Evolutionary conservation across 129 eudicot genomes (phyloP).

Genomic region (Gnaphalium uliginosum): DNA sequence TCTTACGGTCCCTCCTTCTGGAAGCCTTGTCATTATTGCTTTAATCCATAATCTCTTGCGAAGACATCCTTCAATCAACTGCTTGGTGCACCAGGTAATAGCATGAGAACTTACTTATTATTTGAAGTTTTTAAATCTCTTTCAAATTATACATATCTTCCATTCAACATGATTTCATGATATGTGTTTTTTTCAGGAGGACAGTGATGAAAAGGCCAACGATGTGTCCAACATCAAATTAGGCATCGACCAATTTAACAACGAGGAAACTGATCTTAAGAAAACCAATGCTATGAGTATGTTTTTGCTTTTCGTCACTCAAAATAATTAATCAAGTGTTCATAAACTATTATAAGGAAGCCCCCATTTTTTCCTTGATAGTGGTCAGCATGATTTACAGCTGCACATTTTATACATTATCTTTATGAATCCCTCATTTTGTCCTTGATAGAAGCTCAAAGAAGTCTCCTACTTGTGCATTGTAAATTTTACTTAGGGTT

Average conservation of each 20-base stretch:
- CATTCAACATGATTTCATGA: constrained; percentile 12
- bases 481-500: neutral
- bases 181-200: constrained; percentile 44
- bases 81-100: constrained; percentile 77
- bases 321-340: neutral
- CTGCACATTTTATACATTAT: too few species aligned
- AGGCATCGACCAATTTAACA: constrained; percentile 73
- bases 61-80: constrained; percentile 89
- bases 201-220: constrained; percentile 28
- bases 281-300: constrained; percentile 81
- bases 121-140: neutral
- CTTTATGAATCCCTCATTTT: too few species aligned
- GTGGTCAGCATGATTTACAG: too few species aligned
- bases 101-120: neutral
- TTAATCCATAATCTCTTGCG: constrained; percentile 82
- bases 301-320: constrained; percentile 13
- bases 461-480: too few species aligned
- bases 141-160: neutral
- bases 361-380: neutral
- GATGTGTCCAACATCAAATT: constrained; percentile 34
- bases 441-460: too few species aligned
- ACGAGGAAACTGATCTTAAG: constrained; percentile 66
- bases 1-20: constrained; percentile 80
- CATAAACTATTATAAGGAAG: neutral
- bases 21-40: constrained; percentile 71